Conservation (phyloP, 805 yeast genomes). For the Maudiozyma turicensis region DNA sequence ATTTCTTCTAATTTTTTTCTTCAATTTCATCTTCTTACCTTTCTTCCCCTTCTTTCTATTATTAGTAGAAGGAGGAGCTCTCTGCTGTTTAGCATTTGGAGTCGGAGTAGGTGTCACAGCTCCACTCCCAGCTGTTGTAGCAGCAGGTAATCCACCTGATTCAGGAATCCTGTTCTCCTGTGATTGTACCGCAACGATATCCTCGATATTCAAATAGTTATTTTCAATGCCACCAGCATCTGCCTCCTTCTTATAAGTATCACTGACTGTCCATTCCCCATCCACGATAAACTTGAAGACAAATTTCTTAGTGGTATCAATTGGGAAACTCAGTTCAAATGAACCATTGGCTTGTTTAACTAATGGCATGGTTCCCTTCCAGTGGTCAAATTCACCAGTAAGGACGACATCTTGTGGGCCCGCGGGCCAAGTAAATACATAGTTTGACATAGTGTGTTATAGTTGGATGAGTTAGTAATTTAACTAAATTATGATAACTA, state of each 20-base stretch:
- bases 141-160: slow-evolving; percentile 36
- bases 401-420: slow-evolving; percentile 52
- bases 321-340: slow-evolving; percentile 49
- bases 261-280: slow-evolving; percentile 48
- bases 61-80: slow-evolving; percentile 6
- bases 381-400: slow-evolving; percentile 63
- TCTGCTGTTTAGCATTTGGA: slow-evolving; percentile 10
- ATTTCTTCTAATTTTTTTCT: slow-evolving; percentile 12
- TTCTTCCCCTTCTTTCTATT: slow-evolving; percentile 9
- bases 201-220: slow-evolving; percentile 25
- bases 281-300: slow-evolving; percentile 56
- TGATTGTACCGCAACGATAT: slow-evolving; percentile 19
- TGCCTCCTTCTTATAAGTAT: slow-evolving; percentile 32
- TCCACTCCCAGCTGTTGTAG: slow-evolving; percentile 18
- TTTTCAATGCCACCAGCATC: slow-evolving; percentile 36
- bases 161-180: slow-evolving; percentile 36
- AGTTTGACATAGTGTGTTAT: not conserved
- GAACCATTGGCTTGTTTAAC: slow-evolving; percentile 44
- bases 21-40: slow-evolving; percentile 6
- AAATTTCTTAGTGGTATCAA: slow-evolving; percentile 33
- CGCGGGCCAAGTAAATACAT: slow-evolving; percentile 33
- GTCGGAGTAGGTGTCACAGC: slow-evolving; percentile 46
- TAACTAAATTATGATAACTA: too few species aligned
- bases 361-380: slow-evolving; percentile 52
- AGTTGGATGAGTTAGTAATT: not conserved